phyloP scores from a whole-genome alignment of 345 rosid species.

The Cardamine occulta region DNA sequence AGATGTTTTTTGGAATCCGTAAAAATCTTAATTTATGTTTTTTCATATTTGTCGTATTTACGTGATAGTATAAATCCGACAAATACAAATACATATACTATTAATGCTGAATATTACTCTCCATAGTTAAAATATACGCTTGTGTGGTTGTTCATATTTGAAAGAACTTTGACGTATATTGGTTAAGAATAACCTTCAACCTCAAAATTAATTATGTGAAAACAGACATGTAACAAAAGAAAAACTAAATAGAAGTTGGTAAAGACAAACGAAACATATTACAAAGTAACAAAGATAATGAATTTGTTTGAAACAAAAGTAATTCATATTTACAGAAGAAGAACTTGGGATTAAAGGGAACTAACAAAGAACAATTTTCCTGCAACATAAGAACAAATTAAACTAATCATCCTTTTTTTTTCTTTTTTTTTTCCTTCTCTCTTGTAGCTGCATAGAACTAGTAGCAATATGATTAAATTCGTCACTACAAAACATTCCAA shows the following conservation, averaged over 20 bases:
- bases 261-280: not conserved
- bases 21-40: no score
- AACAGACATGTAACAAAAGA: no score
- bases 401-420: not conserved
- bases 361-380: constrained; percentile 23
- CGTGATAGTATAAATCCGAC: no score
- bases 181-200: no score
- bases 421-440: not conserved
- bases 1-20: no score
- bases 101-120: no score
- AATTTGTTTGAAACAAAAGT: constrained; percentile 23
- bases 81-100: no score
- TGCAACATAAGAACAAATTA: constrained; percentile 27
- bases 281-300: not conserved
- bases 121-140: no score
- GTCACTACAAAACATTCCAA: constrained; percentile 33
- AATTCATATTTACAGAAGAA: constrained; percentile 33
- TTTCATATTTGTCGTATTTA: no score
- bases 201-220: no score
- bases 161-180: no score
- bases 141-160: no score
- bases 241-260: not conserved
- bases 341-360: constrained; percentile 7
- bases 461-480: constrained; percentile 2
- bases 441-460: not conserved